Base-by-base conservation (phyloP, 768 basidiomycete species). In the Boletus vermiculosoides region DNA sequence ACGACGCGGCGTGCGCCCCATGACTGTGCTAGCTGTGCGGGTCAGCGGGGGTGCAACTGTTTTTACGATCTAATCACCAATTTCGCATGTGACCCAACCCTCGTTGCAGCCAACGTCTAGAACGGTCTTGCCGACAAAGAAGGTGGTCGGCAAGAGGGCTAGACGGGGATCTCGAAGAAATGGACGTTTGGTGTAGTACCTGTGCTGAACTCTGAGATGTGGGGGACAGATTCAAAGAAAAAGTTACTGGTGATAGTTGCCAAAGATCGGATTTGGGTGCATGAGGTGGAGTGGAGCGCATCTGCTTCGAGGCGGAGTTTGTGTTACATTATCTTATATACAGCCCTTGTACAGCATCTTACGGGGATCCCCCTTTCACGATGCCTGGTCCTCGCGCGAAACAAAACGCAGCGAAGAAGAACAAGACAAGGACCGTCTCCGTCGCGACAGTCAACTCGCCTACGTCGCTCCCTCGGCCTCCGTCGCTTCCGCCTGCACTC, bases 91-190 rank as follows among this genome's bases (percentile, higher is more conserved):
- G 36, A 95, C 85, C 79, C 81, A 83, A 9, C 93, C 93, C 65
- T 91, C 86, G 68, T 95, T 96, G 67, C 90, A 92, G 1, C 93
- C 93, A 0, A 95, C 73, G 71, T 96, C 93, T 12, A 96, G 78
- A 3, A 94, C 86, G 46, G 77, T 74, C 56, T 82, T 81, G 15
- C 71, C 79, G 4, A 56, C 28, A 62, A 94, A 85, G 34, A 88
- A 73, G 1, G 70, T 61, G 4, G 70, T 40, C 0, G 86, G 85
- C 2, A 96, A 73, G 18, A 86, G 72, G 0, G 79, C 76, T 2
- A 96, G 78, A 16, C 94, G 82, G 0, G 82, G 79, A 68, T 94
- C 90, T 34, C 72, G 72, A 1, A 77, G 64, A 22, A 75, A 77
- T 0, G 84, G 85, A 6, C 90, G 81, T 71, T 89, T 91, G n/a